A percentile compares a stretch with the other conserved stretches of the same genome.
phyloP scores from a whole-genome alignment of 2,329 filamentous ascomycete species.

The Calonectria pseudoreteaudii region DNA sequence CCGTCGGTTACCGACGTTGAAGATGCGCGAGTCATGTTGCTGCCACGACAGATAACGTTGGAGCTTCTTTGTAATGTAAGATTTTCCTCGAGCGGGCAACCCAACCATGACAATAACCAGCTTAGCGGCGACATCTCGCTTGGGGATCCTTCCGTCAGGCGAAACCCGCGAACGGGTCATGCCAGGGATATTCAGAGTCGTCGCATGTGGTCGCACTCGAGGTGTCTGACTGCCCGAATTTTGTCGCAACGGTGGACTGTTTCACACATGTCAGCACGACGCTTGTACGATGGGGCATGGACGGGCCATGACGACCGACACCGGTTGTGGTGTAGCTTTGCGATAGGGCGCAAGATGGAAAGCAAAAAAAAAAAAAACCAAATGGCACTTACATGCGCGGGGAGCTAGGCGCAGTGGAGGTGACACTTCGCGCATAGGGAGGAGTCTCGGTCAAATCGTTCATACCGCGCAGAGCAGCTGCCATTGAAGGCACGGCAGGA shows the following conservation, averaged over 20 bases:
- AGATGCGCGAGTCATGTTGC: constrained; percentile 94
- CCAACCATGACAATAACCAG: constrained; percentile 99
- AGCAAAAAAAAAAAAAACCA: constrained; percentile 15
- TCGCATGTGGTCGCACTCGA: constrained; percentile 83
- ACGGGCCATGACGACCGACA: constrained; percentile 37
- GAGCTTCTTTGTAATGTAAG: constrained; percentile 98
- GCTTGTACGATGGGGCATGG: constrained; percentile 28
- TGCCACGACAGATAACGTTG: constrained; percentile 96
- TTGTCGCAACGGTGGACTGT: constrained; percentile 75
- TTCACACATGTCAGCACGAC: constrained; percentile 35
- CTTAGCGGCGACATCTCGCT: constrained; percentile 95
- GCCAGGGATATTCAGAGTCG: constrained; percentile 95
- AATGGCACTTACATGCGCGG: constrained; percentile 65
- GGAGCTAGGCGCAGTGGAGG: constrained; percentile 69
- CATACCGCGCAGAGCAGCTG: constrained; percentile 55
- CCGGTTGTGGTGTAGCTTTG: constrained; percentile 35
- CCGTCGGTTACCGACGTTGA: constrained; percentile 95
- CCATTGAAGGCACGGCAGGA: constrained; percentile 51
- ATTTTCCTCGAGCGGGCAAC: constrained; percentile 93
- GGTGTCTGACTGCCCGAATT: constrained; percentile 84
- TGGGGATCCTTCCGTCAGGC: constrained; percentile 92
- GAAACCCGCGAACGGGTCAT: constrained; percentile 96
- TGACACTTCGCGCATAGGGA: constrained; percentile 66
- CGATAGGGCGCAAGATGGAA: constrained; percentile 23
- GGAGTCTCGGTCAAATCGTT: constrained; percentile 64